phyloP scores from a whole-genome alignment of 2,329 filamentous ascomycete species.

The Aspergillus ochraceoroseus region DNA sequence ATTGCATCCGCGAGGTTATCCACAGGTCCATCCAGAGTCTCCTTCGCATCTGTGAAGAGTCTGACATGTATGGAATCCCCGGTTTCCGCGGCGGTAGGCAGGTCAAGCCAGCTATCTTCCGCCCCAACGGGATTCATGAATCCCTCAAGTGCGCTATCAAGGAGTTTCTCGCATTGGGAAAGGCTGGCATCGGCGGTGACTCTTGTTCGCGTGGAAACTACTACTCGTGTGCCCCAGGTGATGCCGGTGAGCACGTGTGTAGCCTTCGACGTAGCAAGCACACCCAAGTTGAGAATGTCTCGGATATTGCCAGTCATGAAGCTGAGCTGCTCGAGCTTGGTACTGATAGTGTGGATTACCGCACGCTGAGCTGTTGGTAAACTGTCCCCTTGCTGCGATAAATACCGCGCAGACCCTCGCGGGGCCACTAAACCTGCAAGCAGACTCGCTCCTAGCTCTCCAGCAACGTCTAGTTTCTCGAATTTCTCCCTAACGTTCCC shows the following conservation, averaged over 20 bases:
- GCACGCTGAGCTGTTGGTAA: not conserved
- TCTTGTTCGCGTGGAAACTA: not conserved
- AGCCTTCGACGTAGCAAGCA: not conserved
- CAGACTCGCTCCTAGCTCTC: constrained; percentile 2
- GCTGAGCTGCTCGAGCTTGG: constrained; percentile 3
- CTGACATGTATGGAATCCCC: not conserved
- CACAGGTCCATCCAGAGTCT: not conserved
- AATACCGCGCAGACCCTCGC: not conserved
- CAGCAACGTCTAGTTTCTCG: not conserved
- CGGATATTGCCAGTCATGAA: constrained; percentile 1
- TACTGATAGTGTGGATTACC: not conserved
- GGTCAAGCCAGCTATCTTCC: not conserved
- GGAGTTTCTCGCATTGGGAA: not conserved
- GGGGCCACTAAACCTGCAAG: not conserved
- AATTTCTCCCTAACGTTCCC: not conserved
- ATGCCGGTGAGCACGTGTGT: constrained; percentile 11
- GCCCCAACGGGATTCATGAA: not conserved
- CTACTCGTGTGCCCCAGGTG: constrained; percentile 1
- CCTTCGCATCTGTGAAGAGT: constrained; percentile 4
- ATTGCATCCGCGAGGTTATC: not conserved
- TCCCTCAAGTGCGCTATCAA: not conserved
- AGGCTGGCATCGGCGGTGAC: not conserved
- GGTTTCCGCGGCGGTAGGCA: no score
- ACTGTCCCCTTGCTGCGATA: constrained; percentile 1
- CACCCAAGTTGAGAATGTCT: not conserved